Percentiles rank a stretch among this genome's conserved stretches.
These are phyloP conservation scores for Gaertneriomyces sp. DNA, from an alignment of 192 early-diverging fungal species.

Conservation along the genomic window DNA sequence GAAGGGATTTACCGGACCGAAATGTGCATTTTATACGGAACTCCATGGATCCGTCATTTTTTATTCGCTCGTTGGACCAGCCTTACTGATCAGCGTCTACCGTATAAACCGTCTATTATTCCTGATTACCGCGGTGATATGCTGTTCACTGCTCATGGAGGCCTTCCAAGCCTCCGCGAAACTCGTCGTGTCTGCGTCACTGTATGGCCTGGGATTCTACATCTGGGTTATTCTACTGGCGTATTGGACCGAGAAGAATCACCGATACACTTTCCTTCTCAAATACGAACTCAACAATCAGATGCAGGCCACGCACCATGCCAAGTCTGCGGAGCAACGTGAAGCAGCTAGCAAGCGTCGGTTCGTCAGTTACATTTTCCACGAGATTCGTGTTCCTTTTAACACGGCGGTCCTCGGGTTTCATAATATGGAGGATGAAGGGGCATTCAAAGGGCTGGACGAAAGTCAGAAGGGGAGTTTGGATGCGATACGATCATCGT, in stretches of 20 bases:
- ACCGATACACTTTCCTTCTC: constrained; percentile 18
- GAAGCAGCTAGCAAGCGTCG: constrained; percentile 20
- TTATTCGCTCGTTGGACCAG: constrained; percentile 7
- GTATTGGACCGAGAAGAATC: constrained; percentile 20
- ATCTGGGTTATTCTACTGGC: constrained; percentile 13
- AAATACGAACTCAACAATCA: constrained; percentile 10
- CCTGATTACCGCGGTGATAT: background rate
- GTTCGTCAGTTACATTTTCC: constrained; percentile 18
- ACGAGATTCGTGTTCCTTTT: constrained; percentile 19
- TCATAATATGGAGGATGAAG: constrained; percentile 19
- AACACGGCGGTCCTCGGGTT: constrained; percentile 21
- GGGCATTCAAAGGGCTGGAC: constrained; percentile 1
- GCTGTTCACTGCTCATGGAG: no score
- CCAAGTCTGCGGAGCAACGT: constrained; percentile 11
- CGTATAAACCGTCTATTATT: constrained; percentile 8
- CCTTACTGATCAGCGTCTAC: constrained; percentile 14
- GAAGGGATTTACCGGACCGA: no score
- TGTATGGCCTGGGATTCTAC: constrained; percentile 19
- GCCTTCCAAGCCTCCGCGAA: no score
- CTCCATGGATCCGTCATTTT: no score
- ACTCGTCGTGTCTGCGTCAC: no score
- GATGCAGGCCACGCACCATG: constrained; percentile 9
- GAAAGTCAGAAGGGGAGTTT: background rate
- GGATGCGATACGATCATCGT: constrained; percentile 12
- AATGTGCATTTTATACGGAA: no score